These are phyloP conservation scores for Penicillium canescens DNA, from an alignment of 495 filamentous ascomycete species.

Conservation along the genomic window DNA sequence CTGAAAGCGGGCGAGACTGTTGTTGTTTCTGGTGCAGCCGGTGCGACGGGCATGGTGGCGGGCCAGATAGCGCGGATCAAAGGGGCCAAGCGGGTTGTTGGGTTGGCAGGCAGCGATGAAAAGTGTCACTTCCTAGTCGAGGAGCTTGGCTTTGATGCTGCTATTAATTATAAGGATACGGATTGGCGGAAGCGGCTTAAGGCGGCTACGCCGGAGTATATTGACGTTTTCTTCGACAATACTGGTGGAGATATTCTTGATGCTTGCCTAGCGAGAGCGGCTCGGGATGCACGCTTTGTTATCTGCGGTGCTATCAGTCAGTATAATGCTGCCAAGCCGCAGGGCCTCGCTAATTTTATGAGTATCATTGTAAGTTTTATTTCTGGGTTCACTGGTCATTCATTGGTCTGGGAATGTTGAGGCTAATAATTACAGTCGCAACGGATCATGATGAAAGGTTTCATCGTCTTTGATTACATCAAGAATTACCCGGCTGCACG, in stretches of 20 bases:
- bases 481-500: conserved; percentile 45
- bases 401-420: background rate
- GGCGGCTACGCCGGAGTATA: conserved; percentile 47
- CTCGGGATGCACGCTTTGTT: conserved; percentile 48
- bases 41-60: conserved; percentile 67
- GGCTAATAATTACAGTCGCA: conserved; percentile 39
- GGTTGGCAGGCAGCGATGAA: conserved; percentile 49
- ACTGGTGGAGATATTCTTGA: conserved; percentile 59
- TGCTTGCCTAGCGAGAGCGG: conserved; percentile 47
- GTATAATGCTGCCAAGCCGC: conserved; percentile 49
- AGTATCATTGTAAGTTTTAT: conserved; percentile 46
- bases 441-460: conserved; percentile 55
- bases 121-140: conserved; percentile 50
- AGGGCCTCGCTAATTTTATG: conserved; percentile 50
- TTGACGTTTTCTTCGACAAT: conserved; percentile 62
- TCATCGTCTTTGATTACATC: conserved; percentile 55
- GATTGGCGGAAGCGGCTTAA: conserved; percentile 54
- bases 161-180: conserved; percentile 57
- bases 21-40: conserved; percentile 68
- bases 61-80: conserved; percentile 69
- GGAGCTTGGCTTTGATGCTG: conserved; percentile 51
- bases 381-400: no score
- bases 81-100: conserved; percentile 54
- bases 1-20: conserved; percentile 61
- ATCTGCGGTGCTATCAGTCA: conserved; percentile 57